phyloP scores from a whole-genome alignment of 2,329 filamentous ascomycete genomes.

The Nemania sp. region DNA sequence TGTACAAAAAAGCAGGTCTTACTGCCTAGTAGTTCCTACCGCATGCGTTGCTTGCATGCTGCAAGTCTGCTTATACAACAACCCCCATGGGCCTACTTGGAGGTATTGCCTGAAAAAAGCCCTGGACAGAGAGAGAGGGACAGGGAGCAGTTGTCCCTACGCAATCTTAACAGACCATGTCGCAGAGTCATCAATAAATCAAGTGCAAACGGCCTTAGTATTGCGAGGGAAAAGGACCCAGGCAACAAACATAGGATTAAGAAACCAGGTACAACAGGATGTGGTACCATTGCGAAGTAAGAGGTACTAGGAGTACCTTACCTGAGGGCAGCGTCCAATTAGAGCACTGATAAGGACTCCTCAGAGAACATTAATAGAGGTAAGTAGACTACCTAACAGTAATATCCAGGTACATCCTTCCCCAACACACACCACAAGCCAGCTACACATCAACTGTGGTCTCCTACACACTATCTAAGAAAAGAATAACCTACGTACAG shows the following conservation, averaged over 20 bases:
- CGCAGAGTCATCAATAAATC: background rate
- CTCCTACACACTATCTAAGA: slow-evolving; percentile 3
- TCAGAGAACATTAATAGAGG: slow-evolving; percentile 3
- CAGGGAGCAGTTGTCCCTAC: background rate
- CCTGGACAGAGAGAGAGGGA: no score
- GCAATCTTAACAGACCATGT: background rate
- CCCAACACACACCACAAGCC: background rate
- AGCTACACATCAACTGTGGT: background rate
- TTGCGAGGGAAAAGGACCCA: background rate
- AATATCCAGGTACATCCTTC: background rate
- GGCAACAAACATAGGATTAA: background rate
- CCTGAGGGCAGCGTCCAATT: background rate
- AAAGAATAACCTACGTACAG: slow-evolving; percentile 21
- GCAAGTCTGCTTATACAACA: slow-evolving; percentile 3
- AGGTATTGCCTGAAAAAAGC: no score
- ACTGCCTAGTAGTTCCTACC: background rate
- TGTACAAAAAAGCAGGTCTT: slow-evolving; percentile 6
- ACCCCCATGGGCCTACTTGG: no score
- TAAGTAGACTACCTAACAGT: background rate
- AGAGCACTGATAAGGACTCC: background rate
- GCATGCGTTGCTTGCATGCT: background rate
- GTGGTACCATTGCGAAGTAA: slow-evolving; percentile 7
- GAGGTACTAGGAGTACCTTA: slow-evolving; percentile 1
- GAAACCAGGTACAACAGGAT: background rate
- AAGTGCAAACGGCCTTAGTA: background rate